phyloP scores from a whole-genome alignment of 1,284 basidiomycete genomes.

The Malassezia slooffiae region DNA sequence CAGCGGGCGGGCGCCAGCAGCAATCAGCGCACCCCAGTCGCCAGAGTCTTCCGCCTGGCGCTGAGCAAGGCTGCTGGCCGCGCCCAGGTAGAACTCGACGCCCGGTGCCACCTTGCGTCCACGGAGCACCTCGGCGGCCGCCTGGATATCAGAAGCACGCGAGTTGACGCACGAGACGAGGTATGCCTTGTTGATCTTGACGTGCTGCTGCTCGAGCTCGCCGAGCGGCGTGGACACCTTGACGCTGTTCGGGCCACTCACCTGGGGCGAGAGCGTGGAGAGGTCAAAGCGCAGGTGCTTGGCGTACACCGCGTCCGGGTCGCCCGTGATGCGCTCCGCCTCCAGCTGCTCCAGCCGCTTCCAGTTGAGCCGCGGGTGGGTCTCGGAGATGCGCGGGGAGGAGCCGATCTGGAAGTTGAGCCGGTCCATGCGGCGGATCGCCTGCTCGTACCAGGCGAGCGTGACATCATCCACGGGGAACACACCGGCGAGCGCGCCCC shows the following conservation, averaged over 20 bases:
- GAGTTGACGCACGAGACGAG: slow-evolving; percentile 98
- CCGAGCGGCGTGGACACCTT: slow-evolving; percentile 87
- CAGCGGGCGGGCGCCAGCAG: slow-evolving; percentile 77
- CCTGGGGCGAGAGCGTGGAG: slow-evolving; percentile 82
- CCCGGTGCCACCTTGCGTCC: slow-evolving; percentile 70
- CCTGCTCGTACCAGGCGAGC: slow-evolving; percentile 75
- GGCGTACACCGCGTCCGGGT: slow-evolving; percentile 69
- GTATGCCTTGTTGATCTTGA: slow-evolving; percentile 92
- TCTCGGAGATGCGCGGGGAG: slow-evolving; percentile 52
- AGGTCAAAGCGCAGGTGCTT: slow-evolving; percentile 86
- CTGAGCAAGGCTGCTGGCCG: slow-evolving; percentile 83
- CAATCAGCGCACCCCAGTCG: slow-evolving; percentile 76
- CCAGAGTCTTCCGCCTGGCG: slow-evolving; percentile 73
- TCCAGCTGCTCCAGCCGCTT: slow-evolving; percentile 56
- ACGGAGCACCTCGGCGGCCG: slow-evolving; percentile 76
- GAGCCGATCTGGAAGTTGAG: slow-evolving; percentile 58
- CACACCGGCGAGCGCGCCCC: slow-evolving; percentile 89
- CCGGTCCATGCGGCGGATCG: slow-evolving; percentile 65
- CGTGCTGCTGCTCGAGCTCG: slow-evolving; percentile 60
- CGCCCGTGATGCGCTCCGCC: slow-evolving; percentile 60
- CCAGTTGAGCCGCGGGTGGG: slow-evolving; percentile 76
- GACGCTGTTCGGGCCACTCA: slow-evolving; percentile 94
- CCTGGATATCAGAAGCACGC: slow-evolving; percentile 82
- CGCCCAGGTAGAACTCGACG: slow-evolving; percentile 95
- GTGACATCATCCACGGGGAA: slow-evolving; percentile 83